Conservation (phyloP, 2,329 filamentous ascomycete genomes). For the Emergomyces africanus region DNA sequence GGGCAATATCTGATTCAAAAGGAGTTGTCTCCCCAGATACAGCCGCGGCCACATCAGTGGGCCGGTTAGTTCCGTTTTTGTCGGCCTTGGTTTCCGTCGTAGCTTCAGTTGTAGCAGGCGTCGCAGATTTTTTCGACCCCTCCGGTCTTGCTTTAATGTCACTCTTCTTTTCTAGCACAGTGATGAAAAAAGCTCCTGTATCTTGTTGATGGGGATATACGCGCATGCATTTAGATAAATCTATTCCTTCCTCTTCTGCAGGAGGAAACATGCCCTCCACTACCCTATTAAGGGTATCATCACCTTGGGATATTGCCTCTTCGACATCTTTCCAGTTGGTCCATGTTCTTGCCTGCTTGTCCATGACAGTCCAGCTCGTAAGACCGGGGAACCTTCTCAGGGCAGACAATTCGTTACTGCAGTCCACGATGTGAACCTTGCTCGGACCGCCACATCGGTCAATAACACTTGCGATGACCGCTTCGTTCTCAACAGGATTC, state of each 20-base stretch:
- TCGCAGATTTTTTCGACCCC: slow-evolving; percentile 28
- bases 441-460: slow-evolving; percentile 72
- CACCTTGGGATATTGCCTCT: slow-evolving; percentile 46
- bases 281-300: slow-evolving; percentile 52
- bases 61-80: neutral
- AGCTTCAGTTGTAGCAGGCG: slow-evolving; percentile 16
- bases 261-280: slow-evolving; percentile 75
- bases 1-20: slow-evolving; percentile 17
- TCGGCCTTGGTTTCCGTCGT: neutral
- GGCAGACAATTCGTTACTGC: slow-evolving; percentile 60
- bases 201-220: slow-evolving; percentile 94
- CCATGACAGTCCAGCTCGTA: slow-evolving; percentile 79
- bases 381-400: slow-evolving; percentile 68
- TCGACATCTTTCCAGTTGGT: slow-evolving; percentile 71
- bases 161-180: slow-evolving; percentile 78
- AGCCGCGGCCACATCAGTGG: neutral
- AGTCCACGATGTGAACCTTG: slow-evolving; percentile 77
- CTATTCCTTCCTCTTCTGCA: slow-evolving; percentile 46
- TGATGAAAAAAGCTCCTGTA: slow-evolving; percentile 95
- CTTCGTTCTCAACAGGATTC: slow-evolving; percentile 97
- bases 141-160: slow-evolving; percentile 73
- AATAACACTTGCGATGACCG: slow-evolving; percentile 78
- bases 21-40: slow-evolving; percentile 12
- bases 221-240: slow-evolving; percentile 80
- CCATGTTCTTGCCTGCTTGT: slow-evolving; percentile 70